Evolutionary conservation across 2,329 filamentous ascomycete genomes (phyloP).

Genomic region (Tolypocladium sp.): DNA sequence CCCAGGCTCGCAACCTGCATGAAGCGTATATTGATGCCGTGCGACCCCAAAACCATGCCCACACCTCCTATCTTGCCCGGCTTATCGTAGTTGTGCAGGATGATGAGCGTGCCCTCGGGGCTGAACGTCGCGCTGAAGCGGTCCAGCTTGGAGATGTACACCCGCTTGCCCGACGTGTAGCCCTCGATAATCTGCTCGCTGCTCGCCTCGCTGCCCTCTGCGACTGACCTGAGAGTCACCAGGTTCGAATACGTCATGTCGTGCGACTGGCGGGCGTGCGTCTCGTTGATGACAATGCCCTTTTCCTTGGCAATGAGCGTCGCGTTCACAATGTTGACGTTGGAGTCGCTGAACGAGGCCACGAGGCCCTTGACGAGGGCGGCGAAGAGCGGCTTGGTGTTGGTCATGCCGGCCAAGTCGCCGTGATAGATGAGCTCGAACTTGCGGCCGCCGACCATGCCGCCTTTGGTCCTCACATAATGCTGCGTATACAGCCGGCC

Average conservation of each 20-base stretch:
- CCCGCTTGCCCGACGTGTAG: constrained; percentile 53
- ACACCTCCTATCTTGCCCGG: constrained; percentile 78
- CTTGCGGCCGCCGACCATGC: constrained; percentile 49
- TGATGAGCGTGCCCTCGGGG: constrained; percentile 65
- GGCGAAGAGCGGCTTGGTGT: constrained; percentile 70
- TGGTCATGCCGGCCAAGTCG: constrained; percentile 59
- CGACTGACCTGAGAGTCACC: constrained; percentile 56
- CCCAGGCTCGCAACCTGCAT: constrained; percentile 62
- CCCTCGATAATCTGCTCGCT: constrained; percentile 48
- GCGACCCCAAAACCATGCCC: constrained; percentile 58
- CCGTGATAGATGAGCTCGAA: constrained; percentile 76
- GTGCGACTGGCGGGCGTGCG: constrained; percentile 52
- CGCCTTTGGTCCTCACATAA: constrained; percentile 37
- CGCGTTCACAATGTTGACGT: constrained; percentile 79
- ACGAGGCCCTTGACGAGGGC: constrained; percentile 71
- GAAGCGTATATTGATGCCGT: constrained; percentile 69
- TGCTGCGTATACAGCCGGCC: constrained; percentile 73
- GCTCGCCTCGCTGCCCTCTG: constrained; percentile 15
- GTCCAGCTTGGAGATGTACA: constrained; percentile 65
- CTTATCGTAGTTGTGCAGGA: constrained; percentile 72
- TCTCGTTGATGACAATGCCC: constrained; percentile 69
- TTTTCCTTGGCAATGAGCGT: constrained; percentile 66
- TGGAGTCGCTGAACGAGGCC: constrained; percentile 56
- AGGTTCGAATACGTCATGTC: constrained; percentile 58
- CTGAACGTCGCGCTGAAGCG: constrained; percentile 66